These are phyloP conservation scores for Phytopythium sindhum DNA, from an alignment of 352 stramenopile species.

Conservation along the genomic window DNA sequence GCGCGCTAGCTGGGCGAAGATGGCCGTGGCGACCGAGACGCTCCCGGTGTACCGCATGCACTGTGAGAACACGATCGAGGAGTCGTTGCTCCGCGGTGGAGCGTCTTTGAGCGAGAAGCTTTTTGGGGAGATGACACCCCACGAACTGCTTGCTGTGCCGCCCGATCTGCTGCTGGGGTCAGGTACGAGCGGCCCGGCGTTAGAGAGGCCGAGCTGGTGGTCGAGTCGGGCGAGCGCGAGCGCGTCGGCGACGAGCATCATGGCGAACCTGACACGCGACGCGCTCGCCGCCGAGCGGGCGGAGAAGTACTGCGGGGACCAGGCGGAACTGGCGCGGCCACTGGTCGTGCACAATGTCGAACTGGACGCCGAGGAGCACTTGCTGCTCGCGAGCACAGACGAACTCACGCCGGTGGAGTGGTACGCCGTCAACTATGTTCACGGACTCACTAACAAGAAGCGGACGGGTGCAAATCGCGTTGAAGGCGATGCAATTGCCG, in stretches of 20 bases:
- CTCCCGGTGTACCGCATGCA: conserved; percentile 74
- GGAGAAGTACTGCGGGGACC: conserved; percentile 45
- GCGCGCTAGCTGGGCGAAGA: conserved; percentile 72
- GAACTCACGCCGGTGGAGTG: conserved; percentile 82
- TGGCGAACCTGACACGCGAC: conserved; percentile 25
- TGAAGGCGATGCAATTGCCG: conserved; percentile 47
- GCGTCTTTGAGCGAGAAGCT: conserved; percentile 76
- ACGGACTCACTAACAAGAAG: conserved; percentile 62
- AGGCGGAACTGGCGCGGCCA: conserved; percentile 35
- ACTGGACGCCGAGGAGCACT: conserved; percentile 75
- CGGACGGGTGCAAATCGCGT: conserved; percentile 39
- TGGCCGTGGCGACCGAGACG: conserved; percentile 40
- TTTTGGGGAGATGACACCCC: conserved; percentile 69
- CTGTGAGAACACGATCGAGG: conserved; percentile 77
- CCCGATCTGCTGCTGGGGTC: conserved; percentile 29
- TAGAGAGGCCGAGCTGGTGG: conserved; percentile 77
- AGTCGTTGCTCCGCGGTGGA: conserved; percentile 65
- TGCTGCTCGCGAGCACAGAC: conserved; percentile 79
- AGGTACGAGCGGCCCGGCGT: conserved; percentile 11
- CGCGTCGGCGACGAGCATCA: conserved; percentile 17
- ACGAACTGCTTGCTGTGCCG: conserved; percentile 65
- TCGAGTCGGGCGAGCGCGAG: conserved; percentile 32
- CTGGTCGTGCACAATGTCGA: conserved; percentile 65
- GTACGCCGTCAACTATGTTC: conserved; percentile 80
- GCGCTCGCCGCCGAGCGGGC: conserved; percentile 35